phyloP scores from a whole-genome alignment of 73 alveolate species.

The Tetrahymena elliotti region DNA sequence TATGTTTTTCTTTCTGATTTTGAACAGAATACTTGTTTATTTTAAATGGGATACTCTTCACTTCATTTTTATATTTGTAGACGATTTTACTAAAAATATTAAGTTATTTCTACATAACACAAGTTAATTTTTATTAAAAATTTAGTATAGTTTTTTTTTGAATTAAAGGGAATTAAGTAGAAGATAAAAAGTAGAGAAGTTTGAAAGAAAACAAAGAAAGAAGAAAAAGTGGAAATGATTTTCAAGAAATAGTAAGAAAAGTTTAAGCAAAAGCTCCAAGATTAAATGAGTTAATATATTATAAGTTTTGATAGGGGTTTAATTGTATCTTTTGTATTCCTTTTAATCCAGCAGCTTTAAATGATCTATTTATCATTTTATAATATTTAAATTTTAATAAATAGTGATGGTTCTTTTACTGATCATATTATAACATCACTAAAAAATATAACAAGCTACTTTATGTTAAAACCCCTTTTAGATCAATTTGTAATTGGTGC shows the following conservation, averaged over 20 bases:
- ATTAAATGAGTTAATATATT: neutral
- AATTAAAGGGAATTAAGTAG: neutral
- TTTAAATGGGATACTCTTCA: no score
- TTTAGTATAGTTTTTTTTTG: neutral
- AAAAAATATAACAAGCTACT: neutral
- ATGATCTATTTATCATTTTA: neutral
- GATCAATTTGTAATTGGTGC: neutral
- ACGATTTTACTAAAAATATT: no score
- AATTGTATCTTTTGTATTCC: neutral
- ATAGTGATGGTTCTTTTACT: neutral
- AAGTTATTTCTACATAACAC: neutral
- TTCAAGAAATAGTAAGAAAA: neutral
- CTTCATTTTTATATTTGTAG: no score
- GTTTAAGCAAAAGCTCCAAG: neutral
- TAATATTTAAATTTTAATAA: neutral
- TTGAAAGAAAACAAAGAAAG: no score
- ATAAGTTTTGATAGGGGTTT: neutral
- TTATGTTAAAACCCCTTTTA: neutral
- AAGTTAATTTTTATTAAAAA: no score
- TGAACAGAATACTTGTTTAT: no score
- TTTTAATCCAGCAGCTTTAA: neutral
- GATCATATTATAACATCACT: neutral
- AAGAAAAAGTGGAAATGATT: neutral
- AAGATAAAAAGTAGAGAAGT: neutral
- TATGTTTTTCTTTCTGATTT: no score